Conservation (phyloP, 805 yeast genomes). For the Teunomyces stri region DNA sequence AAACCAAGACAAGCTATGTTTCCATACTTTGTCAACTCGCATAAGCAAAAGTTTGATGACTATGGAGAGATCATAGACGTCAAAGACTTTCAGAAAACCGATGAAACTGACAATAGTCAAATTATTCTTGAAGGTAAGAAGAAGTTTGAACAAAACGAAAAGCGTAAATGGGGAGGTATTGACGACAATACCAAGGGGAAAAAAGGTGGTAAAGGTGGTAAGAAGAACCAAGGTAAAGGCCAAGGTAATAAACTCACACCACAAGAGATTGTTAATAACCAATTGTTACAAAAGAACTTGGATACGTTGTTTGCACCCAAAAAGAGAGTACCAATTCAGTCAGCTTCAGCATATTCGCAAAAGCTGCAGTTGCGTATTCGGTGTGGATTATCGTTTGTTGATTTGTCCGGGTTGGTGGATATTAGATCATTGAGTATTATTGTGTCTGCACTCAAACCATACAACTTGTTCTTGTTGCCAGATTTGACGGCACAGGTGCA, state of each 20-base stretch:
- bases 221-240: conserved; percentile 14
- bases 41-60: conserved; percentile 69
- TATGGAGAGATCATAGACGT: conserved; percentile 78
- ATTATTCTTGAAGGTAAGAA: conserved; percentile 38
- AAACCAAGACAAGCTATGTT: conserved; percentile 65
- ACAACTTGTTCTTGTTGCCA: conserved; percentile 59
- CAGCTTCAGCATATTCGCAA: conserved; percentile 19
- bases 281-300: conserved; percentile 36
- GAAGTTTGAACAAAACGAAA: conserved; percentile 32
- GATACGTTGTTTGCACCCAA: conserved; percentile 56
- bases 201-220: conserved; percentile 15
- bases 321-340: conserved; percentile 31
- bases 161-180: conserved; percentile 25
- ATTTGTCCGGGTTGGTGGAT: conserved; percentile 82
- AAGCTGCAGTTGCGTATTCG: conserved; percentile 45
- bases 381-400: conserved; percentile 75
- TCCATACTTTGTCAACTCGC: conserved; percentile 55
- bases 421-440: conserved; percentile 76
- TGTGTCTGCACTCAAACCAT: conserved; percentile 75
- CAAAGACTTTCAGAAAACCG: conserved; percentile 58
- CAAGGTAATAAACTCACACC: conserved; percentile 36
- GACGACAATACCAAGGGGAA: conserved; percentile 9
- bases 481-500: conserved; percentile 32
- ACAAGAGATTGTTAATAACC: conserved; percentile 41
- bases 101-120: conserved; percentile 42